Evolutionary conservation across 805 yeast species (phyloP), one percentile per base, ranked within the genome.

Genomic region (Ogataea populi-albae): DNA sequence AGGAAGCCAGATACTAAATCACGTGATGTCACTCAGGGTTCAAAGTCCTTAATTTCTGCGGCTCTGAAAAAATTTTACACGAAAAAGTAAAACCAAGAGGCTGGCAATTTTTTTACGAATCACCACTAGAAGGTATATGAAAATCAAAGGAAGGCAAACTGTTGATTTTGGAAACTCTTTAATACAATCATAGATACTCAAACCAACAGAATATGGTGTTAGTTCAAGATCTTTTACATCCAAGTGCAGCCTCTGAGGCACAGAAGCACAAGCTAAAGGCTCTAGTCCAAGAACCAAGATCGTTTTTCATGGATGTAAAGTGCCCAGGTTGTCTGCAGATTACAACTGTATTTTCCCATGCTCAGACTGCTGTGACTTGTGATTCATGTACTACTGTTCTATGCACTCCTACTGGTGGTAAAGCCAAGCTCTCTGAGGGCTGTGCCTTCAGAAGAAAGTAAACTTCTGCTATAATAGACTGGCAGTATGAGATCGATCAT

Each of bases 391-490:
- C 98, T 56, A 87, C 96, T 55, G 97, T 93, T 53, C 84, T 93
- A 67, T 89, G 98, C 77, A 83, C 93, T 65, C 99, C 99, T 69
- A 85, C 97, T 56, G 99, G 99, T 80, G 99, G 99, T 79, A 93
- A 93, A 81, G 97, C 98, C 66, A 88, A 84, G 75, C 81, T 93
- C 70, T 88, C 98, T 60, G 98, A 94, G 78, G 99, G 99, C 73
- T 86, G 95, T 68, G 93, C 98, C 63, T 93, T 88, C 93, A 88
- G 98, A 84, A 86, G 87, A 77, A 93, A 91, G 87, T 91, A 86
- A 83, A 55, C 34, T 22, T 11, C 11, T 9, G n/a, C n/a, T n/a
- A n/a, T n/a, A n/a, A n/a, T n/a, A n/a, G n/a, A n/a, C n/a, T n/a
- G n/a, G n/a, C n/a, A n/a, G n/a, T n/a, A n/a, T n/a, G n/a, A n/a